Evolutionary conservation across 1,284 basidiomycete genomes (phyloP).

Genomic region (Cryptococcus sp.): DNA sequence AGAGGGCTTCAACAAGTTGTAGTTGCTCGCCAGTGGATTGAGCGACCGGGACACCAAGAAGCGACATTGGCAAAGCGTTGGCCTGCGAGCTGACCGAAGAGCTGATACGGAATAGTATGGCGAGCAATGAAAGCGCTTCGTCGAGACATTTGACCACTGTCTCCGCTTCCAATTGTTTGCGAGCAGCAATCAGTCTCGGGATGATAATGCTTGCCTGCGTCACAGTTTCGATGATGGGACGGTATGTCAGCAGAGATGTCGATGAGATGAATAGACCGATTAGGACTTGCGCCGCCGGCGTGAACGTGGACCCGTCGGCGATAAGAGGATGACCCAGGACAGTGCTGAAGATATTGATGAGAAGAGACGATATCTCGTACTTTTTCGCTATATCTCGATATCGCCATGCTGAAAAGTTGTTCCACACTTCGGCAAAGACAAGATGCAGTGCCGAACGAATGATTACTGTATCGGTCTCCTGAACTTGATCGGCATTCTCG

Average conservation of each 20-base stretch:
- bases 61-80: slow-evolving; percentile 31
- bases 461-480: slow-evolving; percentile 24
- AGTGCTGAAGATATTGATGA: slow-evolving; percentile 33
- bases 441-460: slow-evolving; percentile 40
- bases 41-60: slow-evolving; percentile 28
- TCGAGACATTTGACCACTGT: slow-evolving; percentile 33
- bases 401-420: slow-evolving; percentile 41
- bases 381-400: slow-evolving; percentile 37
- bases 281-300: slow-evolving; percentile 31
- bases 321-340: slow-evolving; percentile 36
- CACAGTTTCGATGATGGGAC: slow-evolving; percentile 42
- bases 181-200: slow-evolving; percentile 24
- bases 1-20: slow-evolving; percentile 38
- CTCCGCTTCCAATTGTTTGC: slow-evolving; percentile 31
- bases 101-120: slow-evolving; percentile 33
- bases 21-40: slow-evolving; percentile 24
- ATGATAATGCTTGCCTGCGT: slow-evolving; percentile 32
- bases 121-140: slow-evolving; percentile 29
- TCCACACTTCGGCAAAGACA: slow-evolving; percentile 39
- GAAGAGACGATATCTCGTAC: slow-evolving; percentile 33
- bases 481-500: slow-evolving; percentile 18
- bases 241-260: slow-evolving; percentile 41
- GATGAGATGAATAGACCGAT: slow-evolving; percentile 39
- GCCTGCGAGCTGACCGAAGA: slow-evolving; percentile 20
- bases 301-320: slow-evolving; percentile 17